Evolutionary conservation across 192 early-diverging fungal species (phyloP).

Genomic region (Linnemannia elongata): DNA sequence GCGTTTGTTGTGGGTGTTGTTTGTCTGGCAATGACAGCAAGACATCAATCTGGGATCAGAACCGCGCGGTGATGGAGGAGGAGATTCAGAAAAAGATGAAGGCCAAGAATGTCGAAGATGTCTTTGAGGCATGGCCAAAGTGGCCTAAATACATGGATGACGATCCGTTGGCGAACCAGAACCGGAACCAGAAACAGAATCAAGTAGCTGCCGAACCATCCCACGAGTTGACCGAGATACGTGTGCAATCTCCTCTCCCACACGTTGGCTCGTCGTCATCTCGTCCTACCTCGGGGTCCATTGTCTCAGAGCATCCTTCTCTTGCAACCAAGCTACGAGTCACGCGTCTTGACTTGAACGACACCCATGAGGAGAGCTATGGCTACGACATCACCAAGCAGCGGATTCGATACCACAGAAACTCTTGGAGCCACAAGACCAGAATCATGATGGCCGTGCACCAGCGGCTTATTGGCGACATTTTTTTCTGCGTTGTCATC

Average conservation of each 20-base stretch:
- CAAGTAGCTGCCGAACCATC: neutral
- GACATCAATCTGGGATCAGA: neutral
- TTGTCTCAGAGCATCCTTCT: neutral
- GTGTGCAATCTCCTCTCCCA: neutral
- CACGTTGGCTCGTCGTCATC: neutral
- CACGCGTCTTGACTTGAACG: slow-evolving; percentile 11
- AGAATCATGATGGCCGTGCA: neutral
- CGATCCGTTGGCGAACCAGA: neutral
- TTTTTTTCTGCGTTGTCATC: slow-evolving; percentile 15
- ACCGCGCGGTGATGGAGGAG: neutral
- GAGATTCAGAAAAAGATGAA: neutral
- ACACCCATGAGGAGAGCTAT: slow-evolving; percentile 7
- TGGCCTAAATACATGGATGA: neutral
- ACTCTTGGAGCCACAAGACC: slow-evolving; percentile 19
- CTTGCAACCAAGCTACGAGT: slow-evolving; percentile 25
- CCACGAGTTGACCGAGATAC: neutral
- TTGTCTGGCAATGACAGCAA: neutral
- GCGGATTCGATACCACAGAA: slow-evolving; percentile 8
- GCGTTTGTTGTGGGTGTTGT: slow-evolving; percentile 9
- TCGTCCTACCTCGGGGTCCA: neutral
- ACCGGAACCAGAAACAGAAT: neutral
- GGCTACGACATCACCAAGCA: slow-evolving; percentile 26
- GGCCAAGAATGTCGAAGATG: neutral
- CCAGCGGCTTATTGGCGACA: neutral
- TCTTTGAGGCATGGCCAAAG: slow-evolving; percentile 9